Percentiles rank a stretch among this genome's conserved stretches.
Conservation (phyloP, 805 yeast species). For the Candida suzukii region DNA sequence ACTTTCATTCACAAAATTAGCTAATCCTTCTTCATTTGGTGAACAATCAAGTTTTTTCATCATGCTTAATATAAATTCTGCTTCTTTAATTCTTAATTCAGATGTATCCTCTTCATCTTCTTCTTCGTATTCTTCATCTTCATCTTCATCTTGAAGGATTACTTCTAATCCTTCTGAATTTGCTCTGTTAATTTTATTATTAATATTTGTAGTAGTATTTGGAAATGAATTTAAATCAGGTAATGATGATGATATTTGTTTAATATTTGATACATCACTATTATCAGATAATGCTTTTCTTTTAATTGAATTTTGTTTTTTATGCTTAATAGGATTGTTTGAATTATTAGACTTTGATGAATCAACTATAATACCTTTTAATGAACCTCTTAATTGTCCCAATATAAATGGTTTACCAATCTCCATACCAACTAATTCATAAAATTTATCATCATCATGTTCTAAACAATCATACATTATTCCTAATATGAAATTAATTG, state of each 20-base stretch:
- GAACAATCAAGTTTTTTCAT: not conserved
- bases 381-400: not conserved
- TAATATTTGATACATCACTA: too few species aligned
- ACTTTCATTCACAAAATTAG: too few species aligned
- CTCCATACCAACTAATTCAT: slow-evolving; percentile 1
- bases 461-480: not conserved
- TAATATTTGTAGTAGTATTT: too few species aligned
- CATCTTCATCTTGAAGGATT: too few species aligned
- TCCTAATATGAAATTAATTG: not conserved
- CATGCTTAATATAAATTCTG: not conserved
- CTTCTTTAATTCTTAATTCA: not conserved
- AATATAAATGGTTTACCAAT: slow-evolving; percentile 1
- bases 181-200: too few species aligned
- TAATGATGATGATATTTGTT: too few species aligned
- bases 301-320: too few species aligned
- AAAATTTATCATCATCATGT: not conserved
- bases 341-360: not conserved
- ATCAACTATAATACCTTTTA: not conserved
- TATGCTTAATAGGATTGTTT: too few species aligned
- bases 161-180: too few species aligned
- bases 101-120: not conserved
- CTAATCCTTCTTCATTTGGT: not conserved
- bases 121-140: not conserved
- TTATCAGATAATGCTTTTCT: too few species aligned
- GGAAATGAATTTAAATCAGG: too few species aligned